Conservation (phyloP, 106 monocot genomes). For the Agapanthus africanus region DNA sequence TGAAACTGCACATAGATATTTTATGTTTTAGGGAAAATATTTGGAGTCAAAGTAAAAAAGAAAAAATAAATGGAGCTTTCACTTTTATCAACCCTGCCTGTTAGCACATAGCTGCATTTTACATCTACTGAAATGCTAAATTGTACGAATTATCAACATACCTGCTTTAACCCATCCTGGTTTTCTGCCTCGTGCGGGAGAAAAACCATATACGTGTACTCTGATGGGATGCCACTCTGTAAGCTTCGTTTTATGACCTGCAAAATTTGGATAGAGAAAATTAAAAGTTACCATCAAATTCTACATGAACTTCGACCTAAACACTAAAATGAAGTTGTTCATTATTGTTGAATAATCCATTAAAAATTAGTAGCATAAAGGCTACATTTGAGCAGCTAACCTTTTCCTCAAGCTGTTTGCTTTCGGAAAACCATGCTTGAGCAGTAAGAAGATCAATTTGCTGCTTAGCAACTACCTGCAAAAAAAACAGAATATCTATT, state of each 20-base stretch:
- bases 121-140: neutral
- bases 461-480: constrained; percentile 60
- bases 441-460: constrained; percentile 76
- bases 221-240: constrained; percentile 51
- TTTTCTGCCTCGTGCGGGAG: constrained; percentile 20
- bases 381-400: constrained; percentile 15
- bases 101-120: no score
- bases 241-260: constrained; percentile 59
- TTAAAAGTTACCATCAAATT: constrained; percentile 4
- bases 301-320: no score
- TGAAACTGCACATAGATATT: neutral
- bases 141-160: constrained; percentile 4
- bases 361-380: no score
- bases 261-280: neutral
- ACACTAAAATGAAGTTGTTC: no score
- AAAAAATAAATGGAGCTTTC: neutral
- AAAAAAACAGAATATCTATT: constrained; percentile 4
- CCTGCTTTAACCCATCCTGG: constrained; percentile 30
- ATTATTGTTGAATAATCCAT: no score
- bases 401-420: constrained; percentile 69
- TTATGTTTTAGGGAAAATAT: no score
- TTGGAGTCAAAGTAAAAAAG: no score
- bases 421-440: constrained; percentile 74
- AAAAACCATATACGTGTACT: constrained; percentile 59
- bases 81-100: neutral